Evolutionary conservation across 352 stramenopile genomes (phyloP).

Genomic region (Globisporangium viniferum): DNA sequence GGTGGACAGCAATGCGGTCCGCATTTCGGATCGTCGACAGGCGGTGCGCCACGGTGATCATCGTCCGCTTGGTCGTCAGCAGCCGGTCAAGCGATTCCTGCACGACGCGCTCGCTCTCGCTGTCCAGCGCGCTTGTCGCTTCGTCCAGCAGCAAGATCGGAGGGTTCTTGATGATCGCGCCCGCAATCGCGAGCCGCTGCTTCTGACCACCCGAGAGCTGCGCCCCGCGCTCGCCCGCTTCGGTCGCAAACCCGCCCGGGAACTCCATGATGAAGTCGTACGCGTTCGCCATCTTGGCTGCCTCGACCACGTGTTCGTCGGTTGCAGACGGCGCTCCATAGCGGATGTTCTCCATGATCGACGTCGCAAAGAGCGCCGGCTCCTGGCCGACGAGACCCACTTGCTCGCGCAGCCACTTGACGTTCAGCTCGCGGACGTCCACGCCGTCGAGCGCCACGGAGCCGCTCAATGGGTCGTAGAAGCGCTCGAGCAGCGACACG

Average conservation of each 20-base stretch:
- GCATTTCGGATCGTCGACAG: slow-evolving; percentile 92
- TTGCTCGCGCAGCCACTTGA: too few relatives aligned
- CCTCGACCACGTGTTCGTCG: slow-evolving; percentile 44
- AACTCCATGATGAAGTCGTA: slow-evolving; percentile 82
- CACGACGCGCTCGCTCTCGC: too few relatives aligned
- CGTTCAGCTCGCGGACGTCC: slow-evolving; percentile 19
- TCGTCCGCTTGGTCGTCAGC: too few relatives aligned
- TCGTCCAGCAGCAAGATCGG: slow-evolving; percentile 1
- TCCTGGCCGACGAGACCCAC: slow-evolving; percentile 90
- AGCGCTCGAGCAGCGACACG: slow-evolving; percentile 2
- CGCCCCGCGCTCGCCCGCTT: too few relatives aligned
- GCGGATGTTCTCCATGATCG: slow-evolving; percentile 77
- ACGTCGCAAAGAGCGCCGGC: slow-evolving; percentile 24
- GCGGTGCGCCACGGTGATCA: slow-evolving; percentile 78
- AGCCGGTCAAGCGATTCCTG: too few relatives aligned
- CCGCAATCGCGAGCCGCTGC: too few relatives aligned
- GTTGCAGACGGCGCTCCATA: slow-evolving; percentile 61
- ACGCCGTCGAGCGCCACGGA: slow-evolving; percentile 35
- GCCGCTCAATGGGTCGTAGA: slow-evolving; percentile 34
- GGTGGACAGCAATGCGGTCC: slow-evolving; percentile 93
- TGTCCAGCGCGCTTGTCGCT: neutral
- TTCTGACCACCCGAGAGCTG: too few relatives aligned
- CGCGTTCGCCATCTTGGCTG: slow-evolving; percentile 65
- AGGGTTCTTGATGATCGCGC: too few relatives aligned
- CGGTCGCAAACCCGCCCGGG: too few relatives aligned